A percentile compares a stretch with the other conserved stretches of the same genome.
These are phyloP conservation scores for Epichloe typhina DNA, from an alignment of 2,329 filamentous ascomycete genomes.

Conservation along the genomic window DNA sequence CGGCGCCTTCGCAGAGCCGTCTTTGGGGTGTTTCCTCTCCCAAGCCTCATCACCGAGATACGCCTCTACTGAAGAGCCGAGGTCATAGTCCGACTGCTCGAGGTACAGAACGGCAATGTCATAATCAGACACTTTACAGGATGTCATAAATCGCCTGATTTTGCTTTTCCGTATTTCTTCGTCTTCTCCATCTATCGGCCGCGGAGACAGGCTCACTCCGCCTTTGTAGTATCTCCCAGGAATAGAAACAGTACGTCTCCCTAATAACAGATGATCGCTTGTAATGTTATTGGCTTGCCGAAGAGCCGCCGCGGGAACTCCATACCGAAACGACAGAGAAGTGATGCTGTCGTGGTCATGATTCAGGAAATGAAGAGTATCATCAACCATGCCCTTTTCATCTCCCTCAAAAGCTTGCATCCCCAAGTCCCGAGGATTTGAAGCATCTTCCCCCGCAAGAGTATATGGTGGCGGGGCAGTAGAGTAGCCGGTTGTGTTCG, in stretches of 20 bases:
- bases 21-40: constrained; percentile 52
- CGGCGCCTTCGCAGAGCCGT: constrained; percentile 11
- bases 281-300: constrained; percentile 56
- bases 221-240: constrained; percentile 57
- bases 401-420: constrained; percentile 5
- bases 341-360: constrained; percentile 53
- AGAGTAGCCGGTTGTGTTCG: constrained; percentile 11
- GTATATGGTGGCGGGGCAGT: constrained; percentile 28
- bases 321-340: constrained; percentile 59
- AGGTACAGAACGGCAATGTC: constrained; percentile 65
- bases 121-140: constrained; percentile 65
- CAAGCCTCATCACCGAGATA: constrained; percentile 63
- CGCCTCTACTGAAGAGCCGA: constrained; percentile 48
- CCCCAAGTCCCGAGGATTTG: neutral
- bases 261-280: constrained; percentile 57
- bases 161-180: constrained; percentile 58
- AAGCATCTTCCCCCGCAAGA: neutral
- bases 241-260: constrained; percentile 56
- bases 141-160: constrained; percentile 66
- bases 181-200: constrained; percentile 60
- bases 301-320: constrained; percentile 49
- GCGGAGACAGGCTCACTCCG: constrained; percentile 53
- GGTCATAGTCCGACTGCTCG: constrained; percentile 53
- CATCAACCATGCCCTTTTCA: constrained; percentile 32
- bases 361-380: constrained; percentile 63